phyloP scores from a whole-genome alignment of 345 rosid genomes.

The Kandelia obovata region DNA sequence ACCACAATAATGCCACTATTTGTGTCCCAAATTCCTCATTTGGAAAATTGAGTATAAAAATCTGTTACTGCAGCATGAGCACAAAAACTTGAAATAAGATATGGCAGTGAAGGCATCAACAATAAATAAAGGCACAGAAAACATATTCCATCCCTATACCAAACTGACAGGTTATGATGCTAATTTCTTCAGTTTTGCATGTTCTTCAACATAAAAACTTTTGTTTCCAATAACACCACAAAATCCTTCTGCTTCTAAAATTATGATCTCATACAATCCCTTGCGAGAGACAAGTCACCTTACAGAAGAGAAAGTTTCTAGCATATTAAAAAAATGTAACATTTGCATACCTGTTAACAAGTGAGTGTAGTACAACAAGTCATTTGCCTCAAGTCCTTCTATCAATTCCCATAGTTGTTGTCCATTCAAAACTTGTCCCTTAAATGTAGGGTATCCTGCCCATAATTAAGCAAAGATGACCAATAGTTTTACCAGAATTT shows the following conservation, averaged over 20 bases:
- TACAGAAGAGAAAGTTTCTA: not conserved
- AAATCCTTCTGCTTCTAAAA: not conserved
- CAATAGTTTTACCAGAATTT: constrained; percentile 3
- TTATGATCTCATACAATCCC: not conserved
- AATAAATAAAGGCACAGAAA: too few species aligned
- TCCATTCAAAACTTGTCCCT: constrained; percentile 94
- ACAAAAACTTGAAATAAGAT: too few species aligned
- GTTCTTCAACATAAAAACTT: not conserved
- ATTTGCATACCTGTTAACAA: constrained; percentile 63
- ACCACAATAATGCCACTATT: too few species aligned
- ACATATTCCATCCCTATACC: too few species aligned
- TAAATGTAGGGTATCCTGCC: constrained; percentile 91
- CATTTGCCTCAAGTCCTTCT: constrained; percentile 88
- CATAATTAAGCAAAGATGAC: constrained; percentile 14
- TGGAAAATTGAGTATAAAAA: too few species aligned
- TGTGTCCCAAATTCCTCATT: too few species aligned
- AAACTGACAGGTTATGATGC: too few species aligned
- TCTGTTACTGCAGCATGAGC: too few species aligned
- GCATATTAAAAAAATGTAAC: not conserved
- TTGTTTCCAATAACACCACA: not conserved
- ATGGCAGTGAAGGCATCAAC: too few species aligned
- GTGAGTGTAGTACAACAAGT: constrained; percentile 83
- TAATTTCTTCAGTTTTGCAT: too few species aligned
- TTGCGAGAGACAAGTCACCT: not conserved
- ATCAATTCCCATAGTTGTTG: constrained; percentile 75